A percentile compares a stretch with the other conserved stretches of the same genome.
These are phyloP conservation scores for Tolypocladium album DNA, from an alignment of 2,329 filamentous ascomycete species.

Conservation along the genomic window DNA sequence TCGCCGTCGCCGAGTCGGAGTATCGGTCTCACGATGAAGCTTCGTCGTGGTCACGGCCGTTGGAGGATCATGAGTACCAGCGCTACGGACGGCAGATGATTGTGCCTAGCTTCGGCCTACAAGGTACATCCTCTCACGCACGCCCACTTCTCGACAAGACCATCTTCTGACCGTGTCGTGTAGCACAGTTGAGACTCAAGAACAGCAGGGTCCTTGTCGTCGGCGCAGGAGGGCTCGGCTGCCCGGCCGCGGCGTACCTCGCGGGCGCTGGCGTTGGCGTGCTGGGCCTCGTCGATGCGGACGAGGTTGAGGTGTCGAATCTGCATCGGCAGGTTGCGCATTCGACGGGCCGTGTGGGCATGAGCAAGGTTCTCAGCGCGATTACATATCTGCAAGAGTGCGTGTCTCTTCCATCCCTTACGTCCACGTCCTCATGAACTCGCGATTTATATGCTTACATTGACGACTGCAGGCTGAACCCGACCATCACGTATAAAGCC, in stretches of 20 bases:
- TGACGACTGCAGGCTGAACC: slow-evolving; percentile 52
- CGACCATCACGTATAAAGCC: slow-evolving; percentile 51
- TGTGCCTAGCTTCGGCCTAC: slow-evolving; percentile 67
- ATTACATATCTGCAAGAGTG: slow-evolving; percentile 47
- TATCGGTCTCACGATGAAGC: slow-evolving; percentile 1
- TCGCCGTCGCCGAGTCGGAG: slow-evolving; percentile 28
- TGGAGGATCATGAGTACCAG: slow-evolving; percentile 63
- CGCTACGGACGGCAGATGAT: slow-evolving; percentile 89
- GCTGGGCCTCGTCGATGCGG: slow-evolving; percentile 77
- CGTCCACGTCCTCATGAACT: neutral
- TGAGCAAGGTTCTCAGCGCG: slow-evolving; percentile 72
- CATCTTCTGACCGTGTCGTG: neutral
- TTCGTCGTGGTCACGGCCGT: slow-evolving; percentile 49
- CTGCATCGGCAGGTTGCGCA: slow-evolving; percentile 88
- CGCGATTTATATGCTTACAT: neutral
- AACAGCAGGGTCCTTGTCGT: slow-evolving; percentile 66
- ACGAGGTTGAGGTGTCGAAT: slow-evolving; percentile 81
- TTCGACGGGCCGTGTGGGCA: slow-evolving; percentile 56
- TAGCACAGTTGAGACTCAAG: slow-evolving; percentile 68
- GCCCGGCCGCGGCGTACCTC: slow-evolving; percentile 85
- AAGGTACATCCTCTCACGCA: slow-evolving; percentile 36
- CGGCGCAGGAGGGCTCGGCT: slow-evolving; percentile 82
- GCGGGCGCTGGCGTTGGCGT: slow-evolving; percentile 79
- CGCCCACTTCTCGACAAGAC: neutral
- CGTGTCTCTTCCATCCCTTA: slow-evolving; percentile 4